Evolutionary conservation across 2,329 filamentous ascomycete genomes (phyloP), one percentile per base, ranked within the genome.

Genomic region (Arthroderma sp.): DNA sequence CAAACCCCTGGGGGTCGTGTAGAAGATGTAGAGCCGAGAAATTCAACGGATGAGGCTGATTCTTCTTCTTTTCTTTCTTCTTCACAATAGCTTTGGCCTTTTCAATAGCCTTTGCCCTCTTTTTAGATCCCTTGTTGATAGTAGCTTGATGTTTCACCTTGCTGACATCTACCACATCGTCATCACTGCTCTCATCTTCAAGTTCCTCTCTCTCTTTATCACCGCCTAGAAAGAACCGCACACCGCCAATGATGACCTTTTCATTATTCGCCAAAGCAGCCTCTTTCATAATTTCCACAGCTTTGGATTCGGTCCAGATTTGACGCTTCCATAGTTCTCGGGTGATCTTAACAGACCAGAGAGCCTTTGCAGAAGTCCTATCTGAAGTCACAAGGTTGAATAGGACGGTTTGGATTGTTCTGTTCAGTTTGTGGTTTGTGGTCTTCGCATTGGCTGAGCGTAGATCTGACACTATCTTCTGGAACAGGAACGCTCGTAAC

Each of bases 251-350:
- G 25, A 93, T 82, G 2, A 97, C 90, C 74, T 98, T 98, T 65
- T 94, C 88, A 64, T 96, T 95, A 55, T 95, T 86, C 2, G 88
- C 84, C 58, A 98, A 74, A 56, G 86, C 84, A 0, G 91, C 90
- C 73, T 95, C 87, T 73, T 95, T 95, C 91, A 98, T 97, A 63
- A 97, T 88, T 66, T 95, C 90, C n/a, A 97, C 93, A 0, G 91
- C 85, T 70, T 91, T 93, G 1, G 90, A 82, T 66, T 98, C 93
- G 8, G 87, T 89, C 93, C 93, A 98, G 62, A 97, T 85, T 65
- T 96, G 91, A 51, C 91, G 82, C 73, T 91, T 95, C 93, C 93
- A 98, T 67, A 98, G 77, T 75, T 98, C 93, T 61, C 91, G 81
- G 2, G 91, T 95, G 62, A 98, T 81, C 72, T 96, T 96, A 60